Evolutionary conservation across 2,329 filamentous ascomycete species (phyloP).

Genomic region (Arthrobotrys sinensis): DNA sequence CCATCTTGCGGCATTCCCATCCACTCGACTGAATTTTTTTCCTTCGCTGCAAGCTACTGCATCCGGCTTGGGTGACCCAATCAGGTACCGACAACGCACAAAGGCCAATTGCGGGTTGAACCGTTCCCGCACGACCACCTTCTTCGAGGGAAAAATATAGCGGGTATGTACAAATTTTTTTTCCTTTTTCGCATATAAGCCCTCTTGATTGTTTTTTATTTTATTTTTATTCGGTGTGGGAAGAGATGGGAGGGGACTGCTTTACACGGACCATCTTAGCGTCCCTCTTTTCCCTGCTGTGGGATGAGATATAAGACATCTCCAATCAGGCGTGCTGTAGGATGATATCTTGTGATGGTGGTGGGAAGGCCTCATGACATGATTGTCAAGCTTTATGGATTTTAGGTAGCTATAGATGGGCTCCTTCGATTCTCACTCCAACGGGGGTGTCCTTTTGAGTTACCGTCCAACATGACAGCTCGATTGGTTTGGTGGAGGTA

Average conservation of each 20-base stretch:
- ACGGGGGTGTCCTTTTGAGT: constrained; percentile 20
- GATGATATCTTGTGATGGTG: constrained; percentile 21
- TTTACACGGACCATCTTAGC: constrained; percentile 22
- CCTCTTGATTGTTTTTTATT: neutral
- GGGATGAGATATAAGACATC: constrained; percentile 46
- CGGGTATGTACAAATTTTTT: constrained; percentile 55
- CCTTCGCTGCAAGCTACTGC: constrained; percentile 59
- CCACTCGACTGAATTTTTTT: constrained; percentile 60
- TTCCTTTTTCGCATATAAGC: constrained; percentile 27
- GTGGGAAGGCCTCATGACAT: constrained; percentile 46
- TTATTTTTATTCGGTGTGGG: constrained; percentile 14
- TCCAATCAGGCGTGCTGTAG: constrained; percentile 40
- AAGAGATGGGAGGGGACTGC: constrained; percentile 24
- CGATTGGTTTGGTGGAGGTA: constrained; percentile 25
- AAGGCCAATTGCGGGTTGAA: constrained; percentile 61
- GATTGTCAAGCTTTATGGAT: constrained; percentile 46
- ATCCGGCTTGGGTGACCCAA: constrained; percentile 61
- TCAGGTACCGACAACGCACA: constrained; percentile 62
- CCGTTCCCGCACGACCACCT: constrained; percentile 60
- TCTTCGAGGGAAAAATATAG: constrained; percentile 33
- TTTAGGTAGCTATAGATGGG: constrained; percentile 19
- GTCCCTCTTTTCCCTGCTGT: constrained; percentile 20
- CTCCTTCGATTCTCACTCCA: constrained; percentile 23
- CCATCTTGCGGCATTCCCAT: constrained; percentile 60
- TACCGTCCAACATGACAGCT: constrained; percentile 55